Evolutionary conservation across 768 basidiomycete genomes (phyloP), one percentile per base, ranked within the genome.

Genomic region (Neoboletus subvelutipes): DNA sequence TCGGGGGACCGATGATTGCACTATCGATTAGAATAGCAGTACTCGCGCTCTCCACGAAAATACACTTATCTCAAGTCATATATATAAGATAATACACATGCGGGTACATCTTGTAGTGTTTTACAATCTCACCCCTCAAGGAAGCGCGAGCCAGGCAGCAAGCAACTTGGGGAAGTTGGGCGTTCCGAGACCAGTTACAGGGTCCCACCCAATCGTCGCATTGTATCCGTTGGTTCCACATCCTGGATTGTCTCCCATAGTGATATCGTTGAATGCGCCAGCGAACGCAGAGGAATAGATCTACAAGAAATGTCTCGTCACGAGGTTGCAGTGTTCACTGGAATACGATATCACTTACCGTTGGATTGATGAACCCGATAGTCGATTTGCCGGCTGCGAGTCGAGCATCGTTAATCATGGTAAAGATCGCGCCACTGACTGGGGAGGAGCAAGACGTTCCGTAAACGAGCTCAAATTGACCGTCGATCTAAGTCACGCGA

Each of bases 161-260:
- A 80, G 66, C 55, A 88, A 69, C 56, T 76, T 78, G 48, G 74
- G 64, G 67, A 85, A 87, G 62, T 85, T 78, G 29, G 68, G 73
- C 9, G 73, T 73, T 10, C 74, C 73, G 0, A 71, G 58, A 20
- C 74, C 73, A 2, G 72, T 74, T 47, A 75, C 73, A n/a, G 73
- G 73, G 49, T 70, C 68, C 66, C 66, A 71, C 1, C 69, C 68
- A 5, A 31, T 17, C 1, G 63, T 59, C 8, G 69, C 64, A 17
- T 54, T 63, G 57, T 57, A 72, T 13, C 73, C 70, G 1, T 45
- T 42, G 3, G 72, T 70, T 22, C 65, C 63, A 5, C 72, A 72
- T 9, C 70, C 68, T 0, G 70, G 67, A 37, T 71, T 68, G 49
- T 52, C 17, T 17, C 67, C 60, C 33, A 8, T 57, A 1, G 57